phyloP scores from a whole-genome alignment of 1,284 basidiomycete genomes.

The Puccinia novopanici region DNA sequence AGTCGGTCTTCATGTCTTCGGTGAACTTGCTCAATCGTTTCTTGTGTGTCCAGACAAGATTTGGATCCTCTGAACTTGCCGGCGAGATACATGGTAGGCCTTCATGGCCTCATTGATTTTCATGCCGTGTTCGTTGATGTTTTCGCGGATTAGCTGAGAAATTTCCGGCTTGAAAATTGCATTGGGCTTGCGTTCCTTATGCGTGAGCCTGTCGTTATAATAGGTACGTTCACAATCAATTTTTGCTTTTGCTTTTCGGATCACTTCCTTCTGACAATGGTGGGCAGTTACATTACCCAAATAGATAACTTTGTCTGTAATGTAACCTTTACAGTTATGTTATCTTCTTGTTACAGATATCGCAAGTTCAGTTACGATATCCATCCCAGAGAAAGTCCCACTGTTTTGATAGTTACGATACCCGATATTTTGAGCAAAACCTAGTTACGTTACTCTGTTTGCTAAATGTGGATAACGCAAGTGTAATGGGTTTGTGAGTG shows the following conservation, averaged over 20 bases:
- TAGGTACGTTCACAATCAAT: not conserved
- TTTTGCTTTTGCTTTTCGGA: not conserved
- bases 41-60: not conserved
- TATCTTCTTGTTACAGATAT: no score
- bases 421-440: no score
- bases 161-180: not conserved
- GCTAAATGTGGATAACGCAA: no score
- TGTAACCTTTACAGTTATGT: no score
- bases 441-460: no score
- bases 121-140: not conserved
- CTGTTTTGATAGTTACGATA: no score
- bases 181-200: not conserved
- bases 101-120: not conserved
- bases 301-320: no score
- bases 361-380: no score
- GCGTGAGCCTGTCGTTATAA: not conserved
- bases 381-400: no score
- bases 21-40: conserved; percentile 12
- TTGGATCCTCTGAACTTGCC: conserved; percentile 11
- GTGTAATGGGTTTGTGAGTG: no score
- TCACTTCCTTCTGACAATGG: no score
- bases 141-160: not conserved
- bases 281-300: no score
- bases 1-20: conserved; percentile 1
- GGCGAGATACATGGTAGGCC: not conserved